Evolutionary conservation across 2,329 filamentous ascomycete genomes (phyloP).

Genomic region (Alternaria longipes): DNA sequence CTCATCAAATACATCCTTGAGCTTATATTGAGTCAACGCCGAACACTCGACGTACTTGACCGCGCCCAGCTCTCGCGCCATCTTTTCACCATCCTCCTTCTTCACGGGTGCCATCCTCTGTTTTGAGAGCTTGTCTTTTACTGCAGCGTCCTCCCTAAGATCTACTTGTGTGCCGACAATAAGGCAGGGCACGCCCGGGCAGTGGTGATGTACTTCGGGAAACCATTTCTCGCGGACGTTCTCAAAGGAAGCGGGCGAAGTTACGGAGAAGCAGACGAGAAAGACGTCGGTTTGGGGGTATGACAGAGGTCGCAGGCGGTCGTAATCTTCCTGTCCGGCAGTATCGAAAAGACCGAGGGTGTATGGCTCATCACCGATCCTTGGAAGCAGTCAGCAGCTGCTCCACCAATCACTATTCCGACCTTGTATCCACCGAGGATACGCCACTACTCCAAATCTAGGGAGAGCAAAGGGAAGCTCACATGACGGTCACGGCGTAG

Average conservation of each 20-base stretch:
- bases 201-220: constrained; percentile 98
- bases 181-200: constrained; percentile 94
- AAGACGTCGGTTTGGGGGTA: constrained; percentile 99
- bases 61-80: constrained; percentile 96
- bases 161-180: constrained; percentile 98
- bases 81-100: constrained; percentile 91
- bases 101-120: constrained; percentile 95
- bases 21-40: constrained; percentile 95
- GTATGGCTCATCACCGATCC: constrained; percentile 99
- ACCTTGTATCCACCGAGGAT: neutral
- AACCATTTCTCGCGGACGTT: constrained; percentile 99
- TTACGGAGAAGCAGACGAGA: constrained; percentile 98
- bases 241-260: constrained; percentile 95
- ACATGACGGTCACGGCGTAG: constrained; percentile 99
- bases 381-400: constrained; percentile 55
- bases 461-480: constrained; percentile 56
- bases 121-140: constrained; percentile 89
- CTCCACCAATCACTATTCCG: constrained; percentile 9
- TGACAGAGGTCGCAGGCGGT: constrained; percentile 92
- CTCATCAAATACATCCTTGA: constrained; percentile 99
- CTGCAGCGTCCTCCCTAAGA: constrained; percentile 86
- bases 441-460: neutral
- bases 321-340: constrained; percentile 99
- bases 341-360: constrained; percentile 98
- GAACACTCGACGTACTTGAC: constrained; percentile 99